Percentiles rank a stretch among this genome's conserved stretches.
Evolutionary conservation across 306 rosid genomes (phyloP).

Genomic region (Vigna mungo): DNA sequence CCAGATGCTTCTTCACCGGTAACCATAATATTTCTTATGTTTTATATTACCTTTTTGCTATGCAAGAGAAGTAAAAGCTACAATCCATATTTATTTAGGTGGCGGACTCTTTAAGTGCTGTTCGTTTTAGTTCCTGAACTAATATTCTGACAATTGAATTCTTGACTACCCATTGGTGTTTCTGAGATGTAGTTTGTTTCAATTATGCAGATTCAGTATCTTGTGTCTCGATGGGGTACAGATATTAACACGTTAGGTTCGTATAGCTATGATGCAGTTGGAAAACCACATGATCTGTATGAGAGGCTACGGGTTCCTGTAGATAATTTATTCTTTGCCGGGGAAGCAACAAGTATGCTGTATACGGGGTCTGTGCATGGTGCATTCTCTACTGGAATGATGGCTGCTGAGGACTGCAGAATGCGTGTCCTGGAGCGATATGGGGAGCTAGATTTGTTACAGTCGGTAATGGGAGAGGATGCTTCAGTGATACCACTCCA

Average conservation of each 20-base stretch:
- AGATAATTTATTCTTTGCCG: constrained; percentile 96
- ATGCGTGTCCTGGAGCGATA: constrained; percentile 96
- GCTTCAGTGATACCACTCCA: constrained; percentile 67
- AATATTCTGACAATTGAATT: no score
- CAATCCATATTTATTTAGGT: constrained; percentile 21
- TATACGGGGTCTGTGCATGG: constrained; percentile 97
- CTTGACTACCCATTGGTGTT: not conserved
- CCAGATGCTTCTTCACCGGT: constrained; percentile 96
- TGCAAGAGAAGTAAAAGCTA: constrained; percentile 4
- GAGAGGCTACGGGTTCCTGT: constrained; percentile 93
- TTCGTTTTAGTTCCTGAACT: no score
- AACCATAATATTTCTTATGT: constrained; percentile 30
- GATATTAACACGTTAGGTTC: constrained; percentile 86
- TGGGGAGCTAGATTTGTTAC: constrained; percentile 86
- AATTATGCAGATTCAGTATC: constrained; percentile 78
- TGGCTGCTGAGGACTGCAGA: constrained; percentile 99
- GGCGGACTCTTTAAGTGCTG: not conserved
- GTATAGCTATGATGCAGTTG: constrained; percentile 88
- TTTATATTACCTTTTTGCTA: not conserved
- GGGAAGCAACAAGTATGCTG: constrained; percentile 87
- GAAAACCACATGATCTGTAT: constrained; percentile 88
- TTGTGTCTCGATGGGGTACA: constrained; percentile 96
- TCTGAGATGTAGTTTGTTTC: constrained; percentile 16
- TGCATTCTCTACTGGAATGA: constrained; percentile 82
- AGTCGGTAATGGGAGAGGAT: constrained; percentile 83